A percentile compares a stretch with the other conserved stretches of the same genome.
Conservation (phyloP, 805 yeast genomes). For the Hanseniaspora jakobsenii region DNA sequence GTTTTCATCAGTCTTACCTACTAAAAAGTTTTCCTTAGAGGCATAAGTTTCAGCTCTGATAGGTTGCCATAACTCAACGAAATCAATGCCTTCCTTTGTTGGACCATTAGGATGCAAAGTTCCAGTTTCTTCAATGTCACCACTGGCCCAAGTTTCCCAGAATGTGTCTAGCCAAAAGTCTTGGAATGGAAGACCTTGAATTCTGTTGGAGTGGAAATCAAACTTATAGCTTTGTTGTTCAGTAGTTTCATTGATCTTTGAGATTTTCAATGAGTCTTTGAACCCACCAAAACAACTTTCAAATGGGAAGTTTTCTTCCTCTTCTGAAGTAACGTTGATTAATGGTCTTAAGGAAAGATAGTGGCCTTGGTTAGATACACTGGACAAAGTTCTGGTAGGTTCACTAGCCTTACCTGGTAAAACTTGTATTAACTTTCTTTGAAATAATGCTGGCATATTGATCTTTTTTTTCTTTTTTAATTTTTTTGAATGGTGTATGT, state of each 20-base stretch:
- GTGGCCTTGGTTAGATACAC: conserved; percentile 27
- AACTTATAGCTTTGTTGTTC: conserved; percentile 24
- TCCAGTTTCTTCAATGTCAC: conserved; percentile 28
- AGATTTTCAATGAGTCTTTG: conserved; percentile 31
- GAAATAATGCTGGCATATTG: conserved; percentile 25
- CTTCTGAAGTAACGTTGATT: conserved; percentile 21
- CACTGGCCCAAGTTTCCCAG: conserved; percentile 28
- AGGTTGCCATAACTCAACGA: conserved; percentile 30
- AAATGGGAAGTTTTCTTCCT: conserved; percentile 33
- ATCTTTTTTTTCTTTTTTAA: not conserved
- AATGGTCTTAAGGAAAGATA: conserved; percentile 31
- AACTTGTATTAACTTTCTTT: conserved; percentile 26
- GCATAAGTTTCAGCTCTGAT: conserved; percentile 21
- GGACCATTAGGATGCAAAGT: conserved; percentile 25
- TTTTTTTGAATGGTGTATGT: not conserved
- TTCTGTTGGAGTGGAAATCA: conserved; percentile 25
- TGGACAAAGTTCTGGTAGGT: conserved; percentile 26
- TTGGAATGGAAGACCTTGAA: conserved; percentile 11
- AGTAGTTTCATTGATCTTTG: conserved; percentile 22
- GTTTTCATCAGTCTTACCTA: conserved; percentile 14
- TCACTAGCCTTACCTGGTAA: conserved; percentile 23
- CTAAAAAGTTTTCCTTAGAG: conserved; percentile 20
- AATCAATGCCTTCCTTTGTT: conserved; percentile 23
- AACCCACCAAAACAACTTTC: conserved; percentile 51
- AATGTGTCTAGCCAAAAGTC: conserved; percentile 20